Base-by-base conservation (phyloP, 495 filamentous ascomycete species). In the Neurospora sp. region DNA sequence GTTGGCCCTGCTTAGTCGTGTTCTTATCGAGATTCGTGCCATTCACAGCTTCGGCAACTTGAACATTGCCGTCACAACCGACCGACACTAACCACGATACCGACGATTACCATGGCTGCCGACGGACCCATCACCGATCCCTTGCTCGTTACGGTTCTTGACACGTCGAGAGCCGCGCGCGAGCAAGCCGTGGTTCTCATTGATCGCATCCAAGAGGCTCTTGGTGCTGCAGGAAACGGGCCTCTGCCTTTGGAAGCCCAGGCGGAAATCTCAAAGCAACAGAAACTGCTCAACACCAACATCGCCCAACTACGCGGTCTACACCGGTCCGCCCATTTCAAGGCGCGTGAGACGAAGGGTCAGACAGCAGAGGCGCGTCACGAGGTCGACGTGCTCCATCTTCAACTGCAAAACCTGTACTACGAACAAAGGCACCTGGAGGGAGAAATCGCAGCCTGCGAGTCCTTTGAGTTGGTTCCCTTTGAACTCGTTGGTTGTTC, bases 341-440 rank as follows among this genome's bases (percentile, higher is more conserved):
- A 88, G 20, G 92, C 95, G 42, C 90, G 96, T 72, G 89, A 94
- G 71, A 97, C 94, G 41, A 99, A 98, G 79, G 87, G 90, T 70
- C 84, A 88, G 76, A 98, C 96, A 10, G 91, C 92, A 39, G 93
- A 97, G 79, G 92, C 90, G 39, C 89, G 95, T 35, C 91, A 93
- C 79, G 94, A 97, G 81, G 93, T 98, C 70, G 96, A 99, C 78
- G 88, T 89, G 70, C 85, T 98, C 72, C 94, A 98, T 83, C 87
- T 99, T 22, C 91, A 96, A 78, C 85, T 98, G 38, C 94, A 98
- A 80, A 99, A 99, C 79, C 85, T 99, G 35, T 95, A 96, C 81
- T 99, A 99, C 80, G 96, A 99, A 81, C 94, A 97, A 80, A 86
- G 92, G 72, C 93, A 97, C 82, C 83, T 99, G 73, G 88, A 90